Evolutionary conservation across 805 yeast genomes (phyloP).

Genomic region (Candida boidinii): DNA sequence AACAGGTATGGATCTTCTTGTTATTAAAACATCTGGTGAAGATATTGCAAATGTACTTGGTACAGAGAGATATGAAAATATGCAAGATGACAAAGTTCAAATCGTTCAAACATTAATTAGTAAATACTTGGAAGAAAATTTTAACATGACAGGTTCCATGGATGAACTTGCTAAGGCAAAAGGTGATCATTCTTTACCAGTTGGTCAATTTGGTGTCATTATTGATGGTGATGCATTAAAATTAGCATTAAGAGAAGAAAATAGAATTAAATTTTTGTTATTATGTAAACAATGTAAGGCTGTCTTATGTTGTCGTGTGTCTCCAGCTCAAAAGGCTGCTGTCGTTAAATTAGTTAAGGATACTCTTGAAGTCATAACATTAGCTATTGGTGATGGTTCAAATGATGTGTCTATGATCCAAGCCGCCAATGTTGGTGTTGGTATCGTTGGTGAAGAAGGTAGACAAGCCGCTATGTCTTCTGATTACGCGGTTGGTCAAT

Average conservation of each 20-base stretch:
- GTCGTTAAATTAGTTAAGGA: slow-evolving; percentile 74
- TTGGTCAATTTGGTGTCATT: slow-evolving; percentile 57
- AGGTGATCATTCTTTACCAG: slow-evolving; percentile 58
- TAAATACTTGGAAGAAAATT: slow-evolving; percentile 45
- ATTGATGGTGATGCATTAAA: slow-evolving; percentile 77
- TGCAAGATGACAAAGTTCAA: slow-evolving; percentile 14
- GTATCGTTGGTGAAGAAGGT: slow-evolving; percentile 90
- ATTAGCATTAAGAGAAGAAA: slow-evolving; percentile 33
- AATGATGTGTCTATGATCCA: slow-evolving; percentile 91
- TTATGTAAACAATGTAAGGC: slow-evolving; percentile 76
- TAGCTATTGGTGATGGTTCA: slow-evolving; percentile 85
- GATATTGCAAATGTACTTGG: slow-evolving; percentile 38
- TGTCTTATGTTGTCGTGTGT: slow-evolving; percentile 79
- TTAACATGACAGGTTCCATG: slow-evolving; percentile 48
- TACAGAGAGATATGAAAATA: slow-evolving; percentile 16
- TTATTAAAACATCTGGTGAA: slow-evolving; percentile 51
- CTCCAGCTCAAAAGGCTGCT: slow-evolving; percentile 83
- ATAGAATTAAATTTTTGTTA: slow-evolving; percentile 50
- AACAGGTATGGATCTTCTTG: slow-evolving; percentile 66
- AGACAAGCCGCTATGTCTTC: slow-evolving; percentile 85
- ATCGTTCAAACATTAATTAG: slow-evolving; percentile 40
- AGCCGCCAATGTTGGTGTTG: slow-evolving; percentile 81
- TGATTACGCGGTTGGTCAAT: slow-evolving; percentile 81
- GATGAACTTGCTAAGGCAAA: slow-evolving; percentile 51
- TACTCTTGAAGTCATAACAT: slow-evolving; percentile 69